These are phyloP conservation scores for Paraurostyla sp. DNA, from an alignment of 73 alveolate genomes.

Conservation along the genomic window DNA sequence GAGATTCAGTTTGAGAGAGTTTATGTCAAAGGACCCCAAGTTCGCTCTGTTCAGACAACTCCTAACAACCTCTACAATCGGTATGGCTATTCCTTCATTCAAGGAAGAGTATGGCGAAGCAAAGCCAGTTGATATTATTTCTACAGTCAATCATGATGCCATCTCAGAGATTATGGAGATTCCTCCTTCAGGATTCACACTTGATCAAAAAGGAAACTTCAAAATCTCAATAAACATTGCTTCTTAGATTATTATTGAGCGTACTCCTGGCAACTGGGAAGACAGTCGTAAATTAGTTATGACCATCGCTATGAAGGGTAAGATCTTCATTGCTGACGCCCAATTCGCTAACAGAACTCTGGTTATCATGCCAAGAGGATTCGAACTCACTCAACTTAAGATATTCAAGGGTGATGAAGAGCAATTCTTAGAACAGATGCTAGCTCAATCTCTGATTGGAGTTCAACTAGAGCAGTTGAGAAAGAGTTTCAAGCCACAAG, in stretches of 20 bases:
- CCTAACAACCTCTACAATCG: slow-evolving; percentile 54
- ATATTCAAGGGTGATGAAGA: slow-evolving; percentile 58
- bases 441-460: slow-evolving; percentile 36
- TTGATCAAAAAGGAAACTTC: slow-evolving; percentile 47
- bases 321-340: slow-evolving; percentile 42
- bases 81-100: slow-evolving; percentile 63
- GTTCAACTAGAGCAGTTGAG: slow-evolving; percentile 36
- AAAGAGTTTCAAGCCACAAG: slow-evolving; percentile 19
- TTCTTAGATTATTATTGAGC: slow-evolving; percentile 38
- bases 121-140: slow-evolving; percentile 21
- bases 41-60: slow-evolving; percentile 28
- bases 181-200: slow-evolving; percentile 14
- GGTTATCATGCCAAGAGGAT: slow-evolving; percentile 39
- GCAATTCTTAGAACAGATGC: slow-evolving; percentile 56
- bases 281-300: neutral
- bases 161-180: neutral
- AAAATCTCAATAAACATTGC: slow-evolving; percentile 13
- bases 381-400: slow-evolving; percentile 24
- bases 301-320: slow-evolving; percentile 32
- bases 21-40: slow-evolving; percentile 15
- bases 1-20: slow-evolving; percentile 26
- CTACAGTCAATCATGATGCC: neutral
- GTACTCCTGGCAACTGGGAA: neutral
- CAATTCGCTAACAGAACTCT: slow-evolving; percentile 12
- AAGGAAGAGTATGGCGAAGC: slow-evolving; percentile 46